phyloP scores from a whole-genome alignment of 2,329 filamentous ascomycete genomes.

The Shiraia sp. region DNA sequence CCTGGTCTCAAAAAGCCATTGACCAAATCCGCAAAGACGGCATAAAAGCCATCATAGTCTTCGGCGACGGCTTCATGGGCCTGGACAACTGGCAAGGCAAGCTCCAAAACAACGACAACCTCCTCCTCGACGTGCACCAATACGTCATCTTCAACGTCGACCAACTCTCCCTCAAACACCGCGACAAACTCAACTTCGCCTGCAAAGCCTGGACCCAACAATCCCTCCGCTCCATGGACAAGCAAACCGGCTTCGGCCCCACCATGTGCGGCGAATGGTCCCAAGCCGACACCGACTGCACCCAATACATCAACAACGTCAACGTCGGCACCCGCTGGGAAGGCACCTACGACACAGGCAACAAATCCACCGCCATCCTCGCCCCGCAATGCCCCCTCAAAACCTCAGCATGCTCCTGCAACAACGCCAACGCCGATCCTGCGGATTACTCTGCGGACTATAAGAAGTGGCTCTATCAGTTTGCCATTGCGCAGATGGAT shows the following conservation, averaged over 20 bases:
- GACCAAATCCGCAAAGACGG: constrained; percentile 76
- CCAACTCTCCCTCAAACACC: constrained; percentile 80
- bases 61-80: constrained; percentile 94
- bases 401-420: constrained; percentile 70
- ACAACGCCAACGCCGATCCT: constrained; percentile 73
- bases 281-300: constrained; percentile 96
- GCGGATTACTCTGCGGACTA: constrained; percentile 71
- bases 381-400: constrained; percentile 73
- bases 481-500: constrained; percentile 95
- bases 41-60: constrained; percentile 72
- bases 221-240: constrained; percentile 72
- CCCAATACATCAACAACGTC: constrained; percentile 84
- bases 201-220: constrained; percentile 87
- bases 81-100: constrained; percentile 87
- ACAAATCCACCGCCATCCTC: constrained; percentile 63
- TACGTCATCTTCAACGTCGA: constrained; percentile 97
- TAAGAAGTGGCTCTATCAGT: constrained; percentile 83
- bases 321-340: constrained; percentile 88
- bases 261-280: constrained; percentile 97
- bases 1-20: constrained; percentile 79
- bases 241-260: constrained; percentile 80
- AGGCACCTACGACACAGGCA: constrained; percentile 76
- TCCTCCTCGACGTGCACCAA: constrained; percentile 96
- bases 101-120: constrained; percentile 69
- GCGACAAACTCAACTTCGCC: constrained; percentile 82